Evolutionary conservation across 2,329 filamentous ascomycete species (phyloP).

Genomic region (Drechslerella stenobrocha): DNA sequence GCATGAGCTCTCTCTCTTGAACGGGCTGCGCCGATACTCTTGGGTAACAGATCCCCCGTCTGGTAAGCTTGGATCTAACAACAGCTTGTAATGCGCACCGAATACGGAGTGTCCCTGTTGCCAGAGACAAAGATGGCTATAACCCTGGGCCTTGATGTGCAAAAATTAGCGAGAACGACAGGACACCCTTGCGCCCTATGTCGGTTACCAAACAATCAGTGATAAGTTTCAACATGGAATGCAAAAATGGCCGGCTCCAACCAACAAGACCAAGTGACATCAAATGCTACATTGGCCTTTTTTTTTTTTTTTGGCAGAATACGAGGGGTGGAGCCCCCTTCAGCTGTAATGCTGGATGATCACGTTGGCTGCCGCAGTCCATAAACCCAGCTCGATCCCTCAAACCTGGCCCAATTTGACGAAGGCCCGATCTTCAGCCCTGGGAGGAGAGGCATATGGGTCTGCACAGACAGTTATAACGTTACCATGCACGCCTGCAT

Average conservation of each 20-base stretch:
- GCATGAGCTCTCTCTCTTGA: conserved; percentile 45
- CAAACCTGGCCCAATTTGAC: no score
- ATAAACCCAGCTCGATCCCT: no score
- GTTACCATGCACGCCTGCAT: no score
- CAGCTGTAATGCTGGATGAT: neutral
- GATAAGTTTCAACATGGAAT: conserved; percentile 34
- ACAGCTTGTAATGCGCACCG: no score
- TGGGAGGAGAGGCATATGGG: neutral
- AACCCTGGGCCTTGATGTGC: conserved; percentile 15
- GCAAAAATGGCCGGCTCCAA: no score
- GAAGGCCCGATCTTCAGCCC: conserved; percentile 4
- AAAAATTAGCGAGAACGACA: conserved; percentile 48
- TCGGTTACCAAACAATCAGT: conserved; percentile 41
- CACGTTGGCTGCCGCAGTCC: neutral
- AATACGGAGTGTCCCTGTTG: no score
- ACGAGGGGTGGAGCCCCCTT: conserved; percentile 46
- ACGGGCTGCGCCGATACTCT: conserved; percentile 18
- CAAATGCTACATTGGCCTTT: conserved; percentile 5
- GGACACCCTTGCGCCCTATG: conserved; percentile 35
- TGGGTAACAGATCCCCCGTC: no score
- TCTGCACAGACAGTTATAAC: no score
- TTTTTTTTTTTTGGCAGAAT: conserved; percentile 18
- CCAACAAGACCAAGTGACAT: no score
- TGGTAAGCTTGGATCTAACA: no score
- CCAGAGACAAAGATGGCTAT: neutral